Conservation (phyloP, 495 filamentous ascomycete species). For the Penicillium paradoxum region DNA sequence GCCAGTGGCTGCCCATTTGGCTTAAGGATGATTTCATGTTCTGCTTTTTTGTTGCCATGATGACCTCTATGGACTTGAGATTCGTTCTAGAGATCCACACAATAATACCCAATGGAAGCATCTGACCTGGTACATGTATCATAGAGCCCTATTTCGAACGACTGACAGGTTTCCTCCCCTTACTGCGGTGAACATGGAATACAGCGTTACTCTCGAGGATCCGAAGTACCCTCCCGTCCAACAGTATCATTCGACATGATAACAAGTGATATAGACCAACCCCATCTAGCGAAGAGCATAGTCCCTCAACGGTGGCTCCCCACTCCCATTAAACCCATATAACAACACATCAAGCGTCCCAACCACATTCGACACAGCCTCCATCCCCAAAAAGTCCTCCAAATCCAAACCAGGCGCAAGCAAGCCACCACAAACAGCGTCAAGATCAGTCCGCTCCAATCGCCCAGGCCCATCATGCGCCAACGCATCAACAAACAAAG, state of each 20-base stretch:
- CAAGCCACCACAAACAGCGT: conserved; percentile 22
- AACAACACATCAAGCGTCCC: conserved; percentile 6
- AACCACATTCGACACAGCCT: conserved; percentile 12
- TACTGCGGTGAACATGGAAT: not conserved
- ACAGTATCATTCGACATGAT: not conserved
- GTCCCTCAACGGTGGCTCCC: conserved; percentile 4
- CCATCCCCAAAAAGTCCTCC: conserved; percentile 32
- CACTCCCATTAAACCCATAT: not conserved
- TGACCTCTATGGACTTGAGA: conserved; percentile 1
- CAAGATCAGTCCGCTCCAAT: conserved; percentile 21
- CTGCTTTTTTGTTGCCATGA: conserved; percentile 2
- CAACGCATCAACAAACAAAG: conserved; percentile 41
- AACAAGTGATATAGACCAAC: not conserved
- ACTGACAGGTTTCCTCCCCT: not conserved
- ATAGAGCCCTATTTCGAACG: not conserved
- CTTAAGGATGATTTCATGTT: conserved; percentile 5
- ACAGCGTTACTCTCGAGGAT: too few relatives aligned
- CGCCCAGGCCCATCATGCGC: conserved; percentile 33
- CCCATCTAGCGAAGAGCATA: not conserved
- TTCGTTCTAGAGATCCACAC: conserved; percentile 13
- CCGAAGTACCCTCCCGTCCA: not conserved
- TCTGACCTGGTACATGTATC: conserved; percentile 11
- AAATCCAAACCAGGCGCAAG: conserved; percentile 31
- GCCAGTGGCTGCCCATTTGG: not conserved
- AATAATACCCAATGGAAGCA: conserved; percentile 22